Evolutionary conservation across 2,329 filamentous ascomycete species (phyloP).

Genomic region (Colletotrichum sp.): DNA sequence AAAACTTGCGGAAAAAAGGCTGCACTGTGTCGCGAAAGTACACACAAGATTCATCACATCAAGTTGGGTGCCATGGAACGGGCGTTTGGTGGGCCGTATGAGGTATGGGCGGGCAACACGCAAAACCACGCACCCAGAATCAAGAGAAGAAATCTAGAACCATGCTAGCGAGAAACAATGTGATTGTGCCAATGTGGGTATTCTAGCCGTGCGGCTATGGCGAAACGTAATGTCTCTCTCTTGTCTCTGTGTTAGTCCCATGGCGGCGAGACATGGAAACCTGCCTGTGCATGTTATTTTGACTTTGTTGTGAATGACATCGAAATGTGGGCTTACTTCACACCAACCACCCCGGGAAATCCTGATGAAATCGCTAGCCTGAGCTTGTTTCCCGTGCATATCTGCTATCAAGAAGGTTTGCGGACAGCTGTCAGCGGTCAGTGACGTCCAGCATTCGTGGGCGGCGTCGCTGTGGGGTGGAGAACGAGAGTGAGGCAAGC

Average conservation of each 20-base stretch:
- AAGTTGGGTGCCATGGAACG: neutral
- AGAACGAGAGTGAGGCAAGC: neutral
- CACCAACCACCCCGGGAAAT: neutral
- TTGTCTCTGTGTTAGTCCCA: neutral
- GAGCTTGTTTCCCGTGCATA: constrained; percentile 3
- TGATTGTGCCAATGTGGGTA: neutral
- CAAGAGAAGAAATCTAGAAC: neutral
- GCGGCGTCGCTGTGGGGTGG: neutral
- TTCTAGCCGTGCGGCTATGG: neutral
- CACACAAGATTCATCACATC: neutral
- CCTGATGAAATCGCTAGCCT: neutral
- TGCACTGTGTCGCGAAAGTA: neutral
- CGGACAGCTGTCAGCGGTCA: neutral
- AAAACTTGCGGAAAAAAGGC: neutral
- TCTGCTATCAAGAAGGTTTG: neutral
- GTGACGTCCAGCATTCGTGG: neutral
- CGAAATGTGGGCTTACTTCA: neutral
- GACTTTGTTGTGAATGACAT: neutral
- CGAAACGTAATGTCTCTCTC: neutral
- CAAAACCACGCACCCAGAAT: neutral
- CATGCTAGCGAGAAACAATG: neutral
- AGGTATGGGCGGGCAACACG: neutral
- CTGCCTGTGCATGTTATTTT: neutral
- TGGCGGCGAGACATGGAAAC: neutral
- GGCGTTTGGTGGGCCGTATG: neutral